Conservation (phyloP, 129 eudicot genomes). For the Tagetes patula region DNA sequence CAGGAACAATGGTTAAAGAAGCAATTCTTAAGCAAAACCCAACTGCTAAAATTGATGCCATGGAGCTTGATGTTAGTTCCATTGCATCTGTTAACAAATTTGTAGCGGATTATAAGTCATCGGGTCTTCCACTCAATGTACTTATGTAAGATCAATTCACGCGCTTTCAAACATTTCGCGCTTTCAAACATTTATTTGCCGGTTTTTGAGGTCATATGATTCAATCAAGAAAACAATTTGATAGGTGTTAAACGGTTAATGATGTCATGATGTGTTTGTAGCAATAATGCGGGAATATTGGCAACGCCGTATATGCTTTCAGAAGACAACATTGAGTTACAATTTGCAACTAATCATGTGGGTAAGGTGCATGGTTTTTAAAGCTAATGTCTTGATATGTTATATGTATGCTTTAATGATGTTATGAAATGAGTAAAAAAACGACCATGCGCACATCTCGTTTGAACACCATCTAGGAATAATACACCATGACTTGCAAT, state of each 20-base stretch:
- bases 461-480: too few relatives aligned
- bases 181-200: too few relatives aligned
- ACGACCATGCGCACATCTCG: too few relatives aligned
- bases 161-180: too few relatives aligned
- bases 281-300: constrained; percentile 96
- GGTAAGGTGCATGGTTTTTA: constrained; percentile 36
- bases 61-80: constrained; percentile 85
- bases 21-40: constrained; percentile 64
- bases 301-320: constrained; percentile 76
- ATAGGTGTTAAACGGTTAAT: too few relatives aligned
- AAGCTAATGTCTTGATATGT: not conserved
- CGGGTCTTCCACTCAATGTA: constrained; percentile 66
- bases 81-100: constrained; percentile 75
- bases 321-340: constrained; percentile 75
- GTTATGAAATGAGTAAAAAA: too few relatives aligned
- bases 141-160: constrained; percentile 54
- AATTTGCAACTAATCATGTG: constrained; percentile 87
- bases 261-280: constrained; percentile 20
- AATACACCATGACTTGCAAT: too few relatives aligned
- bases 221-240: too few relatives aligned
- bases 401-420: not conserved
- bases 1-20: constrained; percentile 73
- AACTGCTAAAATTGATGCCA: constrained; percentile 65
- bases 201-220: too few relatives aligned
- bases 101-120: constrained; percentile 64